A percentile compares a stretch with the other conserved stretches of the same genome.
Conservation (phyloP, 1,284 basidiomycete genomes). For the Papiliotrema nemorosa region DNA sequence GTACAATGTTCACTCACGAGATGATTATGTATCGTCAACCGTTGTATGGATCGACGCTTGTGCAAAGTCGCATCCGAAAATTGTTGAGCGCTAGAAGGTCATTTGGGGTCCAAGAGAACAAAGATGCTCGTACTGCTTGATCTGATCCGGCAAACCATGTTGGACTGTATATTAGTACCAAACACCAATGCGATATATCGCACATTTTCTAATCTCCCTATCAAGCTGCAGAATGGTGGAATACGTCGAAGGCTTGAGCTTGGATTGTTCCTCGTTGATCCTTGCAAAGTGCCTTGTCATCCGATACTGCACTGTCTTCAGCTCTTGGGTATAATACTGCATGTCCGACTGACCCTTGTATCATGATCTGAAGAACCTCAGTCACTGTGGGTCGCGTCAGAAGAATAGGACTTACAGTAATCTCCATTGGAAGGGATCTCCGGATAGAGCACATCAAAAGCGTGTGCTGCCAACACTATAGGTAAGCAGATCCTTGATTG, state of each 20-base stretch:
- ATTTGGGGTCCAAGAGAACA: no score
- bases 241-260: conserved; percentile 16
- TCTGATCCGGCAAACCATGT: conserved; percentile 9
- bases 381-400: background rate
- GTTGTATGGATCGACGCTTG: conserved; percentile 6
- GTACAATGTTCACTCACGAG: no score
- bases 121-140: conserved; percentile 3
- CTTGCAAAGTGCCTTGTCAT: conserved; percentile 4
- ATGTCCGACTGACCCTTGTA: no score
- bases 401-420: conserved; percentile 8
- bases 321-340: conserved; percentile 10
- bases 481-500: background rate
- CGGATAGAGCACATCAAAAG: conserved; percentile 16
- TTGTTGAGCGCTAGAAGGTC: background rate
- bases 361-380: no score
- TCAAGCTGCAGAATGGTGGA: conserved; percentile 13
- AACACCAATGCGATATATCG: background rate
- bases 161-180: conserved; percentile 5
- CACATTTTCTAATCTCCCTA: conserved; percentile 17
- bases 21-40: conserved; percentile 7
- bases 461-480: conserved; percentile 5
- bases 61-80: background rate
- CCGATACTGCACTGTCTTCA: background rate
- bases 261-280: conserved; percentile 18
- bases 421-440: conserved; percentile 7